Evolutionary conservation across 164 flowering plant genomes (phyloP).

Genomic region (Echeveria elegans): DNA sequence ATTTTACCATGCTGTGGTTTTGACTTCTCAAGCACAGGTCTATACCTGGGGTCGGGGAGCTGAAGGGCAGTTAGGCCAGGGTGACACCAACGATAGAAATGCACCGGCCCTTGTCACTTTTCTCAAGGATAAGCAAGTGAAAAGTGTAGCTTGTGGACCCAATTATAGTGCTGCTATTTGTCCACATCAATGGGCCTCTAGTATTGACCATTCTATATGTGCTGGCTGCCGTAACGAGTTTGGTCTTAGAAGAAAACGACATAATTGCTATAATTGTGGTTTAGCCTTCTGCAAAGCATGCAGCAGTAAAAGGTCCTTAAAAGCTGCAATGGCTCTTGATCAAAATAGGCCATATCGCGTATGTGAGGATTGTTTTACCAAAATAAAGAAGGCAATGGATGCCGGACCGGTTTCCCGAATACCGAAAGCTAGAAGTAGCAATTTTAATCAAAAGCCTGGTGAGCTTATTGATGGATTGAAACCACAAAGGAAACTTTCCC

Average conservation of each 20-base stretch:
- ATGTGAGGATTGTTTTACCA: conserved; percentile 78
- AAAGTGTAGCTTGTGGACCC: conserved; percentile 72
- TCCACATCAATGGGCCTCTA: conserved; percentile 62
- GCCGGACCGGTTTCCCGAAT: conserved; percentile 23
- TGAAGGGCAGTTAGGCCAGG: conserved; percentile 92
- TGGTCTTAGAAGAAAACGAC: conserved; percentile 80
- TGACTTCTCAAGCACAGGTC: conserved; percentile 76
- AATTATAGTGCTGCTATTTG: conserved; percentile 81
- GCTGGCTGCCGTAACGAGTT: conserved; percentile 70
- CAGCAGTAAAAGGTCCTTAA: conserved; percentile 65
- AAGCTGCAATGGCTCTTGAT: conserved; percentile 83
- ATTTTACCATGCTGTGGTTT: conserved; percentile 69
- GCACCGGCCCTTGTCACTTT: conserved; percentile 60
- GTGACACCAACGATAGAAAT: conserved; percentile 54
- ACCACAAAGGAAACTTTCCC: conserved; percentile 35
- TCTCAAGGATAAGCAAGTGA: conserved; percentile 74
- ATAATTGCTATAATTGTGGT: conserved; percentile 97
- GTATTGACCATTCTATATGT: conserved; percentile 64
- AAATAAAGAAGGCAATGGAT: conserved; percentile 53
- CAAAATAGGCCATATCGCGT: conserved; percentile 82
- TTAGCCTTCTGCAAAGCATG: conserved; percentile 84
- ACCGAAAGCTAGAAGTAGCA: conserved; percentile 30
- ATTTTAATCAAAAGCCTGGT: conserved; percentile 18
- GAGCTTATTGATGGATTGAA: conserved; percentile 32
- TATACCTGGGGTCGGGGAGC: conserved; percentile 95